Conservation (phyloP, 805 yeast species). For the Tetrapisispora arboricola region DNA sequence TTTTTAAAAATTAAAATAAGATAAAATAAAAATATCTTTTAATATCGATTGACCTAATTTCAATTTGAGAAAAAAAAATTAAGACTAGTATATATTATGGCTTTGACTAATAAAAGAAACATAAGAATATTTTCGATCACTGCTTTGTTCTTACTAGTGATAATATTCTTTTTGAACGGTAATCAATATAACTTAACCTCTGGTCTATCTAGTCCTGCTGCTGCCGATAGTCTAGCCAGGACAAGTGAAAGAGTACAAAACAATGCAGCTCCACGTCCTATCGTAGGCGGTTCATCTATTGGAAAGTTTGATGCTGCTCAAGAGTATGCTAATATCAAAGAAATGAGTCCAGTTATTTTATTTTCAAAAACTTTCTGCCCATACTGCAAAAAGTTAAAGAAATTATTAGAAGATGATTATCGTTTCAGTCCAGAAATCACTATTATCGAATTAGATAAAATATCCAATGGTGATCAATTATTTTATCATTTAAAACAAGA, state of each 20-base stretch:
- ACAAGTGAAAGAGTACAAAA: constrained; percentile 1
- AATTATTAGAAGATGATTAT: constrained; percentile 46
- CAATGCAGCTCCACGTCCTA: constrained; percentile 5
- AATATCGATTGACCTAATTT: no score
- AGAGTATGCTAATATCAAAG: constrained; percentile 47
- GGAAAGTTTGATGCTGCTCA: constrained; percentile 38
- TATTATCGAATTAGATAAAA: constrained; percentile 75
- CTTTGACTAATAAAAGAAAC: no score
- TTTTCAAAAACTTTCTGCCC: constrained; percentile 58
- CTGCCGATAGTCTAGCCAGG: background rate
- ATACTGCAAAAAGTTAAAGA: constrained; percentile 61
- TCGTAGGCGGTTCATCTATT: constrained; percentile 8
- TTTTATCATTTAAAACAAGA: constrained; percentile 59
- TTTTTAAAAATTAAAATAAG: no score
- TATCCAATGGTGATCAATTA: constrained; percentile 61
- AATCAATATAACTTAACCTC: constrained; percentile 11
- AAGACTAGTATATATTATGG: no score
- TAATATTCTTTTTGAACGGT: constrained; percentile 21
- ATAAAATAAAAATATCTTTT: no score
- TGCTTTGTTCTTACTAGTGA: constrained; percentile 16
- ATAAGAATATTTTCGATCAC: no score
- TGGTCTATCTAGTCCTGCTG: background rate
- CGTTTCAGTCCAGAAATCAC: constrained; percentile 60
- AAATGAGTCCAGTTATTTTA: constrained; percentile 54
- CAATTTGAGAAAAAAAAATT: no score